Base-by-base conservation (phyloP, 2,329 filamentous ascomycete species). In the Coleophoma eucalyptorum region DNA sequence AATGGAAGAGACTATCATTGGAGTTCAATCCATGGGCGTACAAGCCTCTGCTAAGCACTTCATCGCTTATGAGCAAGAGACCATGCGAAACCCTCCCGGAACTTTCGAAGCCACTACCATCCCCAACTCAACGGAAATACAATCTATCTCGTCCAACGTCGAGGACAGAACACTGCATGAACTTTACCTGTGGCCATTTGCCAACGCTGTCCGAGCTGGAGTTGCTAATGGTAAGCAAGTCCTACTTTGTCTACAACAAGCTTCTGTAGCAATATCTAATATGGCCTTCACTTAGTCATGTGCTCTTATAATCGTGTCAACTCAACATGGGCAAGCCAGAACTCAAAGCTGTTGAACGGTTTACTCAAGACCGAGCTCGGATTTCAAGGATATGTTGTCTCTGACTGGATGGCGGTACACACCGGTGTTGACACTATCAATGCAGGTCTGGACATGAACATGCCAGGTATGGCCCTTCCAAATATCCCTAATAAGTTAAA, bases 121-220 rank as follows among this genome's bases (percentile, higher is more conserved):
- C 6, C 37, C 50, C 61, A 67, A 43, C 52, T 59, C 19, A 6
- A 64, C 45, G 26, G 44, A 40, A 52, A 54, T 20, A 16, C 47
- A 54, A 3, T 46, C 54, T 32, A 55, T 55, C 35, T 55, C 51
- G 5, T 46, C 48, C 7, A 46, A 93, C 62, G 83, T 94, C 33
- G 87, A 90, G 52, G 88, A 90, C 61, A 76, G 85, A 19, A 84
- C 85, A 0, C 63, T 89, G 56, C 86, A 89, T 61, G 87, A 90
- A 66, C 70, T 94, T 1, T 95, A 94, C 60, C 76, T 84, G 0
- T 94, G 89, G 89, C 90, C 90, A 0, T 95, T 95, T 65, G 51
- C 50, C 19, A 53, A 65, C 34, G 61, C 63, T 6, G 57, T 95
- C 41, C 81, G 80, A 53, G 88, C 87, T 10, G 89, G 89, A 19